phyloP scores from a whole-genome alignment of 495 filamentous ascomycete genomes.

The Aspergillus sclerotiicarbonarius region DNA sequence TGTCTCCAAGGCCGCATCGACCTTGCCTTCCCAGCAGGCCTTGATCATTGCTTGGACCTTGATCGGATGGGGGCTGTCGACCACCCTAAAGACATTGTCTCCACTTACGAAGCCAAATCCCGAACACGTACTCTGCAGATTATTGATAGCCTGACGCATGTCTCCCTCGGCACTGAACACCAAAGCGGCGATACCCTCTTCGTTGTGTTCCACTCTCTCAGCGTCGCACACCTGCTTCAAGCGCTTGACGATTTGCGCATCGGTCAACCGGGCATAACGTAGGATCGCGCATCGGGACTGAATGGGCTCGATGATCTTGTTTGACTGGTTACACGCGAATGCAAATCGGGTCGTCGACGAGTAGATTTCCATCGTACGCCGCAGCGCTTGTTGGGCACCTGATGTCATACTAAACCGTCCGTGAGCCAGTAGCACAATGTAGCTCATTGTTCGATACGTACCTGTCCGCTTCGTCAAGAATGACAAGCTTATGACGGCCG shows the following conservation, averaged over 20 bases:
- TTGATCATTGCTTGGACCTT: conserved; percentile 99
- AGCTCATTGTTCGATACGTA: conserved; percentile 17
- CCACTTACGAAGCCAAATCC: conserved; percentile 96
- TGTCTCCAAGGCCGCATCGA: conserved; percentile 81
- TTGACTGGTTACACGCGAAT: conserved; percentile 97
- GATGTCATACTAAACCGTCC: conserved; percentile 68
- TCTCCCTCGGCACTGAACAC: conserved; percentile 98
- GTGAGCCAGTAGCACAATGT: background rate
- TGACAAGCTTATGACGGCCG: conserved; percentile 92
- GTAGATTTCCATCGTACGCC: conserved; percentile 99
- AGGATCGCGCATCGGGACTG: conserved; percentile 97
- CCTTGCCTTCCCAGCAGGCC: conserved; percentile 86
- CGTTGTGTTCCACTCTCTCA: conserved; percentile 81
- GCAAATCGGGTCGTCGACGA: conserved; percentile 94
- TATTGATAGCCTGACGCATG: conserved; percentile 99
- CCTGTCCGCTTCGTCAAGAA: conserved; percentile 96
- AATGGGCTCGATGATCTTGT: conserved; percentile 98
- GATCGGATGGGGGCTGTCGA: conserved; percentile 94
- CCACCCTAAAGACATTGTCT: conserved; percentile 97
- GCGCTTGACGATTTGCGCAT: conserved; percentile 85
- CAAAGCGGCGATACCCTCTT: conserved; percentile 91
- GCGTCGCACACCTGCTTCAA: conserved; percentile 88
- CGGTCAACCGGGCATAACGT: conserved; percentile 87
- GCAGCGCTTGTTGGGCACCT: conserved; percentile 92
- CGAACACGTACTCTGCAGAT: conserved; percentile 91